phyloP scores from a whole-genome alignment of 345 rosid genomes.

The Populus alba region DNA sequence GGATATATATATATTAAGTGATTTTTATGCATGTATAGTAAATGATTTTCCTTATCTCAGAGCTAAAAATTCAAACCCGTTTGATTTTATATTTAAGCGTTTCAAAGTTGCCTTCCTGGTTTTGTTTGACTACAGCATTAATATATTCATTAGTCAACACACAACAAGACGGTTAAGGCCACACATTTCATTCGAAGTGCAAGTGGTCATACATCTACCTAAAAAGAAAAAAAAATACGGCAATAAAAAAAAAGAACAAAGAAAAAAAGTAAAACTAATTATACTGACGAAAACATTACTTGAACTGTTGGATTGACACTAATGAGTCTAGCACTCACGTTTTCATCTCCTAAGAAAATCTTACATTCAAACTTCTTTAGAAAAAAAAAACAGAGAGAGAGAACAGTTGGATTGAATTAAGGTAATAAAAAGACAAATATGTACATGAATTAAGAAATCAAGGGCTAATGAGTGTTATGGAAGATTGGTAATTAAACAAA shows the following conservation, averaged over 20 bases:
- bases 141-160: neutral
- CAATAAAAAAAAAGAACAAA: neutral
- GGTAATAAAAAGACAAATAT: neutral
- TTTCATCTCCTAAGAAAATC: neutral
- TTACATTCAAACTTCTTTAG: neutral
- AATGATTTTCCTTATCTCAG: neutral
- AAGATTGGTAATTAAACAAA: too few relatives aligned
- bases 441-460: too few relatives aligned
- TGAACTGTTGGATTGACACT: neutral
- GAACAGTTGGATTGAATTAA: neutral
- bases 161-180: neutral
- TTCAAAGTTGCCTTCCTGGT: conserved; percentile 15
- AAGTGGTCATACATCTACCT: neutral
- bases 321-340: neutral
- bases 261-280: too few relatives aligned
- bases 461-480: neutral
- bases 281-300: neutral
- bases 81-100: conserved; percentile 7
- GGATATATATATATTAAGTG: neutral
- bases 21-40: too few relatives aligned
- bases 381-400: neutral
- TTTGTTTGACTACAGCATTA: conserved; percentile 2
- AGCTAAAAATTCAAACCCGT: neutral
- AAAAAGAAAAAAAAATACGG: neutral
- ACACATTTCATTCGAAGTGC: neutral